These are phyloP conservation scores for Neonectria punicea DNA, from an alignment of 2,329 filamentous ascomycete genomes.

Conservation along the genomic window DNA sequence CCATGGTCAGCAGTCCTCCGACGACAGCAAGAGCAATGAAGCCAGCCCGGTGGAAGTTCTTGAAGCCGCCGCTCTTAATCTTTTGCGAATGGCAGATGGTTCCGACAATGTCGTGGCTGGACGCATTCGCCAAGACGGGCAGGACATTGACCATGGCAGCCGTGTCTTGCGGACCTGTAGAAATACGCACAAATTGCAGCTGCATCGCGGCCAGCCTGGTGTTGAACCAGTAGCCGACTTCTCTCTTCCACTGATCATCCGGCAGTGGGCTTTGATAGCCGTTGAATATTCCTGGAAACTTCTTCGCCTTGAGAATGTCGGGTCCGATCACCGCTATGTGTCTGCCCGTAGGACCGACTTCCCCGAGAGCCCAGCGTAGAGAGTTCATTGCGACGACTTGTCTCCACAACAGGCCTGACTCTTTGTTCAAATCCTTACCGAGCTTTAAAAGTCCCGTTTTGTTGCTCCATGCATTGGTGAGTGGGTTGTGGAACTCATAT, in stretches of 20 bases:
- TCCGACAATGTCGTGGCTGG: background rate
- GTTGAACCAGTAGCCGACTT: conserved; percentile 9
- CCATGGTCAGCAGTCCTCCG: background rate
- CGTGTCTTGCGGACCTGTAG: conserved; percentile 1
- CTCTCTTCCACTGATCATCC: conserved; percentile 9
- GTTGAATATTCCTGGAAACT: conserved; percentile 4
- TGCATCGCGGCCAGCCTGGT: background rate
- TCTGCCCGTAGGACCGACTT: conserved; percentile 4
- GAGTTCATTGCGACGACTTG: background rate
- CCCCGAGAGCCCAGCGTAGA: background rate
- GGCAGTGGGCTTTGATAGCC: conserved; percentile 4
- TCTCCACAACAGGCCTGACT: background rate
- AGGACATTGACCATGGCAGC: background rate
- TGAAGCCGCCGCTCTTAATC: conserved; percentile 5
- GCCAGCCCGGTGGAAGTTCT: conserved; percentile 8
- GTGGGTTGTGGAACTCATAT: conserved; percentile 3
- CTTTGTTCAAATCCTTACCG: background rate
- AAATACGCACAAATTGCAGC: conserved; percentile 11
- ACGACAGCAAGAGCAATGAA: conserved; percentile 2
- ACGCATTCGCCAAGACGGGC: background rate
- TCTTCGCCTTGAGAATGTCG: background rate
- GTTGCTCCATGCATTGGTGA: background rate
- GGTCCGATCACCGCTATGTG: background rate
- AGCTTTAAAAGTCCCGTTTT: background rate
- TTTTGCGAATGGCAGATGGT: conserved; percentile 1